Percentiles rank a stretch among this genome's conserved stretches.
Conservation (phyloP, 2,329 filamentous ascomycete genomes). For the Alternaria gansuensis region DNA sequence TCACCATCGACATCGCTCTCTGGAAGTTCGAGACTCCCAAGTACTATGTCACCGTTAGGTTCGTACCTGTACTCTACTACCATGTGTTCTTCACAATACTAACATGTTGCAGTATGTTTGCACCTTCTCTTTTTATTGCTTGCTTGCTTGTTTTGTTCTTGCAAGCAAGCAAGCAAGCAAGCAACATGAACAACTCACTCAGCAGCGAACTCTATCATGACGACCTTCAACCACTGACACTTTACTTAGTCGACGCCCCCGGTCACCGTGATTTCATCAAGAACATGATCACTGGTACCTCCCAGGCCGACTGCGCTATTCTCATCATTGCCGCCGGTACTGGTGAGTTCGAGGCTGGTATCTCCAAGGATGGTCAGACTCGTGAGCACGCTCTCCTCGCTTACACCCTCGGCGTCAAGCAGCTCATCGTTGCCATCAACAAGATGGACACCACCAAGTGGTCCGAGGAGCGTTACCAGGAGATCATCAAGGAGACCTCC, state of each 20-base stretch:
- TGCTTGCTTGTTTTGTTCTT: neutral
- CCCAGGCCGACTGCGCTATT: slow-evolving; percentile 99
- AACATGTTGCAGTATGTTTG: slow-evolving; percentile 1
- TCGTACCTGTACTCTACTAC: slow-evolving; percentile 36
- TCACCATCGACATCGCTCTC: slow-evolving; percentile 99
- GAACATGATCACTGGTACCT: slow-evolving; percentile 99
- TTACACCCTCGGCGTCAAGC: slow-evolving; percentile 99
- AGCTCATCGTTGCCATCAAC: slow-evolving; percentile 99
- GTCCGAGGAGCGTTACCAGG: slow-evolving; percentile 93
- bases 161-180: too few relatives aligned
- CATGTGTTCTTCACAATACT: neutral
- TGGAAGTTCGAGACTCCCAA: slow-evolving; percentile 99
- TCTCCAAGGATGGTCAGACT: slow-evolving; percentile 99
- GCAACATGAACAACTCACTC: neutral
- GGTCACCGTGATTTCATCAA: slow-evolving; percentile 99
- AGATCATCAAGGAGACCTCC: slow-evolving; percentile 99
- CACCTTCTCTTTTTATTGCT: neutral
- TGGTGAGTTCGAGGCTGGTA: slow-evolving; percentile 99
- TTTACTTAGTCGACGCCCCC: slow-evolving; percentile 71
- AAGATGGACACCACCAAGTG: slow-evolving; percentile 99
- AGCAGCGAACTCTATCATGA: slow-evolving; percentile 3
- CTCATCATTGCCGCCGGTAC: slow-evolving; percentile 99
- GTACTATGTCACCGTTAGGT: slow-evolving; percentile 98
- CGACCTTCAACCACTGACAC: slow-evolving; percentile 5
- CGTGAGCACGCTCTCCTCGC: slow-evolving; percentile 99